A percentile compares a stretch with the other conserved stretches of the same genome.
Evolutionary conservation across 495 filamentous ascomycete genomes (phyloP).

Genomic region (Hypoxylon trugodes): DNA sequence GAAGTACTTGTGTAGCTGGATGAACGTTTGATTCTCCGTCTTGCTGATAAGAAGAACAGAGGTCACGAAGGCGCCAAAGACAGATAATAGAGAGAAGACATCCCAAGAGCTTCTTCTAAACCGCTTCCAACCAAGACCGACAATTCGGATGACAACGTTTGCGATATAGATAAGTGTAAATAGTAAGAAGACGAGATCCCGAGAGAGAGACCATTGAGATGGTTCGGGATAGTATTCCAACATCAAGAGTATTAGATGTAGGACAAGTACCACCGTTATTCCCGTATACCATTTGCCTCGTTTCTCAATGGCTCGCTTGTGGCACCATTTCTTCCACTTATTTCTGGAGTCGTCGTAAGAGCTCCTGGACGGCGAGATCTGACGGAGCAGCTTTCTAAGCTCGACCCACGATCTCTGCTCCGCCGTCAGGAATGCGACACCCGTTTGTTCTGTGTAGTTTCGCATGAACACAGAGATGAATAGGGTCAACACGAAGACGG

Average conservation of each 20-base stretch:
- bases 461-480: conserved; percentile 99
- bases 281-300: conserved; percentile 89
- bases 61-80: conserved; percentile 85
- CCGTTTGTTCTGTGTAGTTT: conserved; percentile 98
- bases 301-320: conserved; percentile 92
- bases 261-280: conserved; percentile 77
- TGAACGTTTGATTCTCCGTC: conserved; percentile 65
- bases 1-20: conserved; percentile 90
- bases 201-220: conserved; percentile 66
- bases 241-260: conserved; percentile 85
- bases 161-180: conserved; percentile 87
- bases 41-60: conserved; percentile 71
- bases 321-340: conserved; percentile 90
- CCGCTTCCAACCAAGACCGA: conserved; percentile 90
- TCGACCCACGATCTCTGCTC: conserved; percentile 98
- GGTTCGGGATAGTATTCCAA: conserved; percentile 85
- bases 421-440: conserved; percentile 93
- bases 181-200: conserved; percentile 79
- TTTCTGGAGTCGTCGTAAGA: conserved; percentile 76
- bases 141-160: conserved; percentile 84
- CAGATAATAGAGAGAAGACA: conserved; percentile 82
- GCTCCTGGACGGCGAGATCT: conserved; percentile 92
- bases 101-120: conserved; percentile 97
- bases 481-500: conserved; percentile 96
- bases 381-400: conserved; percentile 88